Conservation (phyloP, 768 basidiomycete species). For the Boletus eberwhitei region DNA sequence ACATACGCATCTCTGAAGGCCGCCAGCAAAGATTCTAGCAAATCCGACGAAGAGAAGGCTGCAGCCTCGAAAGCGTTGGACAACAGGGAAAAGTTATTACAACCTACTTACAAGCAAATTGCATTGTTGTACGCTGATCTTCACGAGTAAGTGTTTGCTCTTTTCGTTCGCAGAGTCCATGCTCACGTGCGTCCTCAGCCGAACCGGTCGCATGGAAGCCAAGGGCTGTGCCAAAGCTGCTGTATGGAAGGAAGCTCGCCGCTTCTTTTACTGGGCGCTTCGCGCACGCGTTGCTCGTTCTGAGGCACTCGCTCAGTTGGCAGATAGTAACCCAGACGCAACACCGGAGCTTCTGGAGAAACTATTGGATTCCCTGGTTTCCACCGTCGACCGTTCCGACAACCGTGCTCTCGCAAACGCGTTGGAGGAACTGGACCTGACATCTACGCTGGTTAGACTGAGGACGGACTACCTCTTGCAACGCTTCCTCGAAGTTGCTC, state of each 20-base stretch:
- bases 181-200: slow-evolving; percentile 45
- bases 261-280: slow-evolving; percentile 92
- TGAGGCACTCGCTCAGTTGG: slow-evolving; percentile 57
- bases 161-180: not conserved
- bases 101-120: slow-evolving; percentile 91
- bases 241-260: slow-evolving; percentile 85
- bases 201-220: slow-evolving; percentile 94
- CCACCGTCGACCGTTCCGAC: slow-evolving; percentile 48
- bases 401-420: slow-evolving; percentile 58
- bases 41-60: slow-evolving; percentile 71
- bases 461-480: slow-evolving; percentile 67
- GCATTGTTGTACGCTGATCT: slow-evolving; percentile 94
- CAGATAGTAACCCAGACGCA: slow-evolving; percentile 69
- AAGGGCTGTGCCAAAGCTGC: slow-evolving; percentile 89
- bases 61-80: slow-evolving; percentile 65
- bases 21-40: slow-evolving; percentile 71
- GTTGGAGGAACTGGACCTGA: slow-evolving; percentile 69
- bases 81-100: slow-evolving; percentile 73
- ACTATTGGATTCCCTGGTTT: slow-evolving; percentile 61
- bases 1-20: slow-evolving; percentile 79
- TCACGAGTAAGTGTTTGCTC: slow-evolving; percentile 69
- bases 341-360: slow-evolving; percentile 62
- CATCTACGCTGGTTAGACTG: slow-evolving; percentile 58
- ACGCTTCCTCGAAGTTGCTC: slow-evolving; percentile 61
- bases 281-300: slow-evolving; percentile 78